Base-by-base conservation (phyloP, 257 asterid genomes). In the Ballota nigra region DNA sequence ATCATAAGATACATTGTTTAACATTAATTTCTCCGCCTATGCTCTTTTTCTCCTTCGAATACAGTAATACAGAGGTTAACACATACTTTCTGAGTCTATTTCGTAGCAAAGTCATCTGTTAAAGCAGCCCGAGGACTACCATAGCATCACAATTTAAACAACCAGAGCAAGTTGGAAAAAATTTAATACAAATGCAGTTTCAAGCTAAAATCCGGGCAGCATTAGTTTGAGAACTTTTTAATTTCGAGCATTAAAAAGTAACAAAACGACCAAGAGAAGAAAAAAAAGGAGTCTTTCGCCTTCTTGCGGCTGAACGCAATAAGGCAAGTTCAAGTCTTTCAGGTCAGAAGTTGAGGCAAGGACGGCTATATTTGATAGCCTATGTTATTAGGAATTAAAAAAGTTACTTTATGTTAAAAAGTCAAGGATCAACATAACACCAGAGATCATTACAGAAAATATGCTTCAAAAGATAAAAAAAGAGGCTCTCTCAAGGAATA, bases 1-100 rank as follows among this genome's bases (percentile, higher is more conserved):
- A 71, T 71, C 45, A 52, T 11, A 70, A 60, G 47, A 34, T 34
- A 52, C 24, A 45, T 78, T 59, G 64, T 49, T 26, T 29, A 68
- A 57, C 73, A 61, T 51, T 59, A 63, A 43, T 47, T 59, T 11
- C 63, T 63, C 24, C 41, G 33, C 38, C 43, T 16, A 13, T 16
- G 18, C 24, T 58, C 5, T 52, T 60, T 12, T 41, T 33, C 80
- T 71, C 73, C 51, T 69, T 40, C 29, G 24, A 40, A 69, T 7
- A 26, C 56, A 40, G 29, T 31, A 73, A 52, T 61, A 38, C 41
- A 45, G 59, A 36, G 49, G 18, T 41, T 41, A 28, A 58, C 53
- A 31, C 62, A 67, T 47, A 34, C 57, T 72, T 59, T 34, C 24
- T 36, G 55, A 52, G 12, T 60, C 40, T 49, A 18, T 55, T 19